Evolutionary conservation across 1,284 basidiomycete genomes (phyloP), one percentile per base, ranked within the genome.

Genomic region (Rhodotorula sp.): DNA sequence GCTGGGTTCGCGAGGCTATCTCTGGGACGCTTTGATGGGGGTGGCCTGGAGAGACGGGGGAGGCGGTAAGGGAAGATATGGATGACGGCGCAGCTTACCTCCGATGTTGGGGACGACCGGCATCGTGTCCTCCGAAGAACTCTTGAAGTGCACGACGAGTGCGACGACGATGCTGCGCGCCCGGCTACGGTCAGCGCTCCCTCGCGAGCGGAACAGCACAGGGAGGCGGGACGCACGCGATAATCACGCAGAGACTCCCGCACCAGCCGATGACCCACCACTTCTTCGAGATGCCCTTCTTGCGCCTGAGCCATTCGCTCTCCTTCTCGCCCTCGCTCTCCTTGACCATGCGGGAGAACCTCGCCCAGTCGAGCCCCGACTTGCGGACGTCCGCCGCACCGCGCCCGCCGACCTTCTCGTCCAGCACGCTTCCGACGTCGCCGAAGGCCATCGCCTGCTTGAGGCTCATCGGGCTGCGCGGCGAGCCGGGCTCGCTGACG

Each of bases 271-370:
- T 6, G 22, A 44, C 22, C 59, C 32, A 61, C 59, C 64, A 70
- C n/a, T 62, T 61, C 64, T 54, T 61, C 29, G 27, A 25, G 29
- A 12, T 51, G 25, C 39, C 39, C 32, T 48, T 32, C 57, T 64
- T 61, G 41, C 56, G 46, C 51, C 37, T 27, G 48, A 71, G 51
- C 69, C 69, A 71, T 5, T 63, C 69, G 56, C 63, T 58, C 63
- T 53, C 12, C 37, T 66, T 51, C 48, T 41, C 46, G 48, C 39
- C 61, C 37, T 70, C 54, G 50, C 60, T 48, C 59, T 34, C 27
- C 21, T 37, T 53, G 46, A 54, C 53, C 37, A 50, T 32, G 10
- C 32, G 48, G n/a, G n/a, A 39, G 48, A 54, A 64, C 1, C 67
- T 17, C 29, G 32, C 54, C 67, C 67, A 69, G 44, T 69, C 67